Conservation (phyloP, 345 rosid species). For the Eucalyptus regnans region DNA sequence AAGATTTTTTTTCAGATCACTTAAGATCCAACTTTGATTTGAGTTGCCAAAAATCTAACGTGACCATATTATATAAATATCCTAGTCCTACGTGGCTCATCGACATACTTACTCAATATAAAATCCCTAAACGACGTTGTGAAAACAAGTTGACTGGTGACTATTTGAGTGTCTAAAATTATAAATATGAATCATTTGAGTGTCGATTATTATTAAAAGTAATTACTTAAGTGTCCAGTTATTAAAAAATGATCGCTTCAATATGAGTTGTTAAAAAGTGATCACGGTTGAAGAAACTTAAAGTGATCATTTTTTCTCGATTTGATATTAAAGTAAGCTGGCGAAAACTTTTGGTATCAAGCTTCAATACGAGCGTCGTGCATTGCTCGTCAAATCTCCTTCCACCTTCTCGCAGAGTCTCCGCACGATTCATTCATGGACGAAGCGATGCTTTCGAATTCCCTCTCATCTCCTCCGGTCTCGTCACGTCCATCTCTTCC, state of each 20-base stretch:
- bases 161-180: no score
- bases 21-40: rapidly evolving
- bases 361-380: neutral
- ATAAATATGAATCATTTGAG: no score
- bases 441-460: neutral
- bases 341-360: no score
- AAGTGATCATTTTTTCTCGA: rapidly evolving
- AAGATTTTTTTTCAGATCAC: no score
- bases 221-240: no score
- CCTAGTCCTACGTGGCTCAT: no score
- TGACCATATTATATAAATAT: no score
- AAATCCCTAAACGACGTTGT: rapidly evolving
- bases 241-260: no score
- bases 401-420: neutral
- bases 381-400: neutral
- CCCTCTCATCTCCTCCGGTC: neutral
- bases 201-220: no score
- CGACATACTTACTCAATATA: rapidly evolving
- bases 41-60: rapidly evolving
- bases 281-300: rapidly evolving
- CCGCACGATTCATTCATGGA: neutral
- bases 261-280: no score
- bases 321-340: no score
- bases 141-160: no score
- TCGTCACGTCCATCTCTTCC: neutral